A percentile compares a stretch with the other conserved stretches of the same genome.
Conservation (phyloP, 2,329 filamentous ascomycete species). For the Emericellopsis atlantica region DNA sequence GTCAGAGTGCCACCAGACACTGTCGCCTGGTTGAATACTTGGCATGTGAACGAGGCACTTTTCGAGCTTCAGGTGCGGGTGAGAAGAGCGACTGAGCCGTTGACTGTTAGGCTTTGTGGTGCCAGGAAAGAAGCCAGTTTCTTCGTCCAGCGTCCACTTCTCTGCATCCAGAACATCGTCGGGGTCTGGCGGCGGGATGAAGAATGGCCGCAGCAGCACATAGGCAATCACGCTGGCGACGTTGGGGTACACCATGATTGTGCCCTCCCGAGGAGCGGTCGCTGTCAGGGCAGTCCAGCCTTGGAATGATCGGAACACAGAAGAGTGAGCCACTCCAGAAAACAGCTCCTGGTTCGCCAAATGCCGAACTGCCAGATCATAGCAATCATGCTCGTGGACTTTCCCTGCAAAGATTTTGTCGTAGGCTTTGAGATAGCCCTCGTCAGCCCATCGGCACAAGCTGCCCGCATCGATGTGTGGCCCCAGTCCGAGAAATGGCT, state of each 20-base stretch:
- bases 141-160: no score
- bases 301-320: slow-evolving; percentile 24
- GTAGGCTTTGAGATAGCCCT: slow-evolving; percentile 22
- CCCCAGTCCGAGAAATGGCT: slow-evolving; percentile 24
- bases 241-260: slow-evolving; percentile 25
- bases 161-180: slow-evolving; percentile 19
- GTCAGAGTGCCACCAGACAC: no score
- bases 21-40: no score
- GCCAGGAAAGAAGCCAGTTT: no score
- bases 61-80: no score
- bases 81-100: no score
- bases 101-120: no score
- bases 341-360: slow-evolving; percentile 19
- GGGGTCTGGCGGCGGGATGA: slow-evolving; percentile 18
- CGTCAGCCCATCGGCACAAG: slow-evolving; percentile 27
- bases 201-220: slow-evolving; percentile 27
- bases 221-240: slow-evolving; percentile 22
- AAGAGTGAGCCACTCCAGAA: slow-evolving; percentile 20
- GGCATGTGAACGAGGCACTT: no score
- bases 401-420: slow-evolving; percentile 20
- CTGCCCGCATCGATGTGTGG: slow-evolving; percentile 30
- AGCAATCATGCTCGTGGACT: slow-evolving; percentile 21
- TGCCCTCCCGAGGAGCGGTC: slow-evolving; percentile 19
- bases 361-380: slow-evolving; percentile 20
- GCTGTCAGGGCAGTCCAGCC: slow-evolving; percentile 28